Evolutionary conservation across 495 filamentous ascomycete genomes (phyloP).

Genomic region (Penicilliopsis zonata): DNA sequence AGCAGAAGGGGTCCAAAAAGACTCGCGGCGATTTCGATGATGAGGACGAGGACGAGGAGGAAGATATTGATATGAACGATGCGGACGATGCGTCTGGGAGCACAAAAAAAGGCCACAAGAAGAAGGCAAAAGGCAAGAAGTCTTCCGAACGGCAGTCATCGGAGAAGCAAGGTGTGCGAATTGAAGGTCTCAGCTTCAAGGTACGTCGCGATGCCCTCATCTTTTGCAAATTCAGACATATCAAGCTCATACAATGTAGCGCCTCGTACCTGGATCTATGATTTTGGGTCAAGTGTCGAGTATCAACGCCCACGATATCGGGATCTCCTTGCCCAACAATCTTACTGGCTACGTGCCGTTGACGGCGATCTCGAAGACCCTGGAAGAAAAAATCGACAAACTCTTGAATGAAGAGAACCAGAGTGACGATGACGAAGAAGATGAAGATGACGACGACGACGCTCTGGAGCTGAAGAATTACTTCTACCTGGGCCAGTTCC

Average conservation of each 20-base stretch:
- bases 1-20: slow-evolving; percentile 53
- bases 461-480: slow-evolving; percentile 56
- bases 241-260: too few relatives aligned
- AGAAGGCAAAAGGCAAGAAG: slow-evolving; percentile 35
- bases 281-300: slow-evolving; percentile 77
- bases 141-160: slow-evolving; percentile 26
- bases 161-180: slow-evolving; percentile 48
- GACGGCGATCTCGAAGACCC: slow-evolving; percentile 70
- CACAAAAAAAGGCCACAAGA: slow-evolving; percentile 40
- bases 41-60: slow-evolving; percentile 32
- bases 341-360: slow-evolving; percentile 81
- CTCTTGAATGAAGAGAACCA: slow-evolving; percentile 46
- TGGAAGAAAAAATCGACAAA: slow-evolving; percentile 55
- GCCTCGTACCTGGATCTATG: slow-evolving; percentile 68
- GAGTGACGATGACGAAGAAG: slow-evolving; percentile 38
- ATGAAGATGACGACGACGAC: slow-evolving; percentile 42
- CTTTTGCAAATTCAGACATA: too few relatives aligned
- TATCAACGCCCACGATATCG: slow-evolving; percentile 67
- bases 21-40: slow-evolving; percentile 27
- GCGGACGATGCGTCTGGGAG: slow-evolving; percentile 19
- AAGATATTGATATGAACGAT: slow-evolving; percentile 40
- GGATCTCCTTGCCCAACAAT: slow-evolving; percentile 80
- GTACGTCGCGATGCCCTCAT: slow-evolving; percentile 41
- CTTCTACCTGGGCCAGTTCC: slow-evolving; percentile 78
- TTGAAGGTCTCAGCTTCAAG: slow-evolving; percentile 86